Evolutionary conservation across 352 stramenopile species (phyloP).

Genomic region (Phytopythium aichiense): DNA sequence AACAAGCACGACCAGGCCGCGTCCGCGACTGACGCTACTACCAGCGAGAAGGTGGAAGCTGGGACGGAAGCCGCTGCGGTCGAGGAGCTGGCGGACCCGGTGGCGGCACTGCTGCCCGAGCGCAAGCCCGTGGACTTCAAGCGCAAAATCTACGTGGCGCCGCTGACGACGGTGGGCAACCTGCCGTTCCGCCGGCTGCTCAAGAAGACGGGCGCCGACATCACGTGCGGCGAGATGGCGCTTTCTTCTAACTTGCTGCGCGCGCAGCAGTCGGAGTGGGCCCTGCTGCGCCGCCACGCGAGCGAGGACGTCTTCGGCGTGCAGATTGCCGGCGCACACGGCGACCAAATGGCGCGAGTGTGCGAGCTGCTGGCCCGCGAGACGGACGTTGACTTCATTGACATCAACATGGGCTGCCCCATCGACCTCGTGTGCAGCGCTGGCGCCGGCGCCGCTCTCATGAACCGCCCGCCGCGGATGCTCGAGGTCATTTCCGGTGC

Average conservation of each 20-base stretch:
- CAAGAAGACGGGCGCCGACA: conserved; percentile 97
- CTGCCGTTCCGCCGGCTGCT: conserved; percentile 97
- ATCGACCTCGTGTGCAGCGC: conserved; percentile 94
- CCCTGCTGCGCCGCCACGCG: conserved; percentile 94
- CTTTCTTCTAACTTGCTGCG: conserved; percentile 94
- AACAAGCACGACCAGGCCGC: conserved; percentile 11
- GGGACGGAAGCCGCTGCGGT: conserved; percentile 3
- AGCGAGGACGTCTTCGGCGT: conserved; percentile 98
- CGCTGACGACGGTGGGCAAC: conserved; percentile 99
- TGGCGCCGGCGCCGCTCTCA: conserved; percentile 91
- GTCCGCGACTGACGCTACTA: not conserved
- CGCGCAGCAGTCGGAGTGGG: conserved; percentile 95
- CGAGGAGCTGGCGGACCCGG: conserved; percentile 16
- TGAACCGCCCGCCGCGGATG: conserved; percentile 91
- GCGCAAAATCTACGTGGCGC: conserved; percentile 98
- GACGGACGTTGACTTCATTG: conserved; percentile 96
- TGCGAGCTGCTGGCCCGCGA: conserved; percentile 93
- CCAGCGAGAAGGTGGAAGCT: not conserved
- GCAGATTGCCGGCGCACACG: conserved; percentile 92
- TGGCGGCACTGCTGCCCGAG: conserved; percentile 52
- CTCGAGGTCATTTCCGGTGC: conserved; percentile 88
- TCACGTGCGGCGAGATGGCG: conserved; percentile 99
- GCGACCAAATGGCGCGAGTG: conserved; percentile 92
- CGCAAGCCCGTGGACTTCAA: conserved; percentile 95
- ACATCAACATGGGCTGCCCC: conserved; percentile 99